Evolutionary conservation across 495 filamentous ascomycete species (phyloP).

Genomic region (Talaromyces adpressus): DNA sequence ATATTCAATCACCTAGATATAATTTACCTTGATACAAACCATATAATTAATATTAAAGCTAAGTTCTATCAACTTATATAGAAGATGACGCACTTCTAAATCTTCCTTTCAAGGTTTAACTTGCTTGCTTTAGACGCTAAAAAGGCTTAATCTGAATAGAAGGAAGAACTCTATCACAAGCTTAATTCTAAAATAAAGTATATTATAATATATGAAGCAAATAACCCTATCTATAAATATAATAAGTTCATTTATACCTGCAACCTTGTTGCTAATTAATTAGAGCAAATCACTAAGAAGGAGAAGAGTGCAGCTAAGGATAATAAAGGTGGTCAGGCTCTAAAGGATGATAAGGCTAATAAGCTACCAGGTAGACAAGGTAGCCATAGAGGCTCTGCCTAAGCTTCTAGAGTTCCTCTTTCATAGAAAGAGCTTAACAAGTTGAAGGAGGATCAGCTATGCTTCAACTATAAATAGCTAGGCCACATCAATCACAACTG

Average conservation of each 20-base stretch:
- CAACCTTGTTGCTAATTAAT: neutral
- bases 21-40: neutral
- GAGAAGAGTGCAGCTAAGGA: neutral
- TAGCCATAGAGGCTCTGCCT: neutral
- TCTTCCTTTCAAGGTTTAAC: conserved; percentile 7
- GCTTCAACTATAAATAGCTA: no score
- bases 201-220: neutral
- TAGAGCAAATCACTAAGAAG: neutral
- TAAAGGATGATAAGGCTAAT: neutral
- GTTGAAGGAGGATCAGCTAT: no score
- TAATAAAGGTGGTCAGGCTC: neutral
- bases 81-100: conserved; percentile 5
- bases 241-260: neutral
- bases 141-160: neutral
- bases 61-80: conserved; percentile 2
- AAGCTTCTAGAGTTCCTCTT: neutral
- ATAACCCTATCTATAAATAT: neutral
- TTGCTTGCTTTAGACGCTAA: conserved; percentile 4
- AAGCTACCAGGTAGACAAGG: neutral
- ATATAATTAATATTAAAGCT: neutral
- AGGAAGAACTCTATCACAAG: conserved; percentile 2
- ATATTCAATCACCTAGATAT: neutral
- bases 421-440: neutral
- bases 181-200: neutral
- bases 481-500: no score